Evolutionary conservation across 2,329 filamentous ascomycete genomes (phyloP).

Genomic region (Alternaria infectoria): DNA sequence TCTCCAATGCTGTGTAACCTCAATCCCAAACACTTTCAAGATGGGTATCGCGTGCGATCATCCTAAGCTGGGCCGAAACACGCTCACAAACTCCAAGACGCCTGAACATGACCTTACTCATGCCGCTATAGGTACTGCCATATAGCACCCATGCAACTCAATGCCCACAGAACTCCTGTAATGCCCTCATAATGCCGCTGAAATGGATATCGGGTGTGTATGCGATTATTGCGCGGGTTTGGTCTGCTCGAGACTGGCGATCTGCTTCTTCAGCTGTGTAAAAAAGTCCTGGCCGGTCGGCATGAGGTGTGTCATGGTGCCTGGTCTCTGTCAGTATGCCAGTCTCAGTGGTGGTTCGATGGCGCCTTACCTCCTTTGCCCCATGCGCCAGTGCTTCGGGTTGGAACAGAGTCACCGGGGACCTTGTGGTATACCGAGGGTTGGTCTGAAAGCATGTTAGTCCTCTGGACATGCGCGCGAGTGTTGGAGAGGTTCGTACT

Average conservation of each 20-base stretch:
- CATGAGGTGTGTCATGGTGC: conserved; percentile 50
- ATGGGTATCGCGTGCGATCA: conserved; percentile 37
- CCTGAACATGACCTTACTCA: conserved; percentile 24
- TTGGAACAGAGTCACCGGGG: conserved; percentile 47
- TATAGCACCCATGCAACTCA: conserved; percentile 22
- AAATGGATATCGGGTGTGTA: conserved; percentile 28
- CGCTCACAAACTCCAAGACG: conserved; percentile 33
- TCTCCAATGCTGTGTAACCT: neutral
- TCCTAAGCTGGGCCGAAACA: conserved; percentile 12
- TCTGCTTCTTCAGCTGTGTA: conserved; percentile 54
- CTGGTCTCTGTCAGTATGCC: conserved; percentile 29
- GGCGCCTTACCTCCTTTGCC: conserved; percentile 45
- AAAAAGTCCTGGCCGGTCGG: conserved; percentile 55
- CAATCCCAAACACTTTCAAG: conserved; percentile 19
- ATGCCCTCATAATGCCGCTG: conserved; percentile 46
- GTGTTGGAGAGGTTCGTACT: conserved; percentile 23
- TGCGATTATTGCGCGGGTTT: conserved; percentile 37
- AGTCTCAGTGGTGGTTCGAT: neutral
- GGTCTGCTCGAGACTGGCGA: conserved; percentile 48
- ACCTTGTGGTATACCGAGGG: conserved; percentile 47
- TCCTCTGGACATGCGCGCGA: conserved; percentile 5
- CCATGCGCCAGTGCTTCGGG: conserved; percentile 49
- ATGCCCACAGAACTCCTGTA: conserved; percentile 41
- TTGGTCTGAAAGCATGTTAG: conserved; percentile 37
- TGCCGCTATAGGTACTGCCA: conserved; percentile 22